These are phyloP conservation scores for Prototheca cutis DNA, from an alignment of 163 green algal genomes.

Conservation along the genomic window DNA sequence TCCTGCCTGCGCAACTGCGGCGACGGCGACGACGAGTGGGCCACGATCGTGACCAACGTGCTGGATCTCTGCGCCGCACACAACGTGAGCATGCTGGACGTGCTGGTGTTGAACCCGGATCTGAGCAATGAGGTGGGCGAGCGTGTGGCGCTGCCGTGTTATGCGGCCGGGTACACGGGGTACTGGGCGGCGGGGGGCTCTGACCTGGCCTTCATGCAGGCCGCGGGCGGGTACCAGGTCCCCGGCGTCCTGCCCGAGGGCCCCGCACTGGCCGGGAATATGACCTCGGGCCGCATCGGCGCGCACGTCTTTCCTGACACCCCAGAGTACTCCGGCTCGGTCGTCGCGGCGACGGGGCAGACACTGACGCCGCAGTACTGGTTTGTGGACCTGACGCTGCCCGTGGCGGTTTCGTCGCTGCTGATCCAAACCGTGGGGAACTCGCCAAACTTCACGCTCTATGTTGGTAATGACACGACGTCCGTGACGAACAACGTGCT, in stretches of 20 bases:
- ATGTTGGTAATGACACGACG: background rate
- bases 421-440: background rate
- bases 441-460: background rate
- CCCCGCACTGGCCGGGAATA: background rate
- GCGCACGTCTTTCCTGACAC: background rate
- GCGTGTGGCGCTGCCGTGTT: background rate
- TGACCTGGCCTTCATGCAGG: background rate
- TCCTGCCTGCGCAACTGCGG: background rate
- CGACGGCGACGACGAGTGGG: background rate
- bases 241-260: background rate
- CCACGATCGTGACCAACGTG: background rate
- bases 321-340: background rate
- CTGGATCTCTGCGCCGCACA: background rate
- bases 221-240: background rate
- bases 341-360: background rate
- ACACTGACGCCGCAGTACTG: background rate
- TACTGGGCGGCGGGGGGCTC: background rate
- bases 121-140: background rate
- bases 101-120: background rate
- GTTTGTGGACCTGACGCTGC: slow-evolving; percentile 2
- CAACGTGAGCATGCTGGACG: background rate
- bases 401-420: background rate
- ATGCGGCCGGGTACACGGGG: background rate
- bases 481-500: background rate
- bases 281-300: background rate